phyloP scores from a whole-genome alignment of 345 rosid genomes.

The Brassica nigra region DNA sequence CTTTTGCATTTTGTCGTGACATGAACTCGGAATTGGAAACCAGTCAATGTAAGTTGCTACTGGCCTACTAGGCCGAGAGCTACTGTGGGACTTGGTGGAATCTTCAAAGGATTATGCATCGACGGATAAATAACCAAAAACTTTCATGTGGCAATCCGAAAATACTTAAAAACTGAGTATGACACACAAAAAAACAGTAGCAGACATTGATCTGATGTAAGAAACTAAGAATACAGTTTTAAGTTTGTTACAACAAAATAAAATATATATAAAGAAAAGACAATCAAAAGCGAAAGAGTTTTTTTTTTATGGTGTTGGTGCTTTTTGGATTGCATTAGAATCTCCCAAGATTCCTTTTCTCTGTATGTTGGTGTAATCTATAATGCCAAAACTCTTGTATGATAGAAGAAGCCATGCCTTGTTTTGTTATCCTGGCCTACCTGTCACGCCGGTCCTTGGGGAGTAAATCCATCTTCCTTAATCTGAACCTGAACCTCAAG shows the following conservation, averaged over 20 bases:
- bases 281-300: background rate
- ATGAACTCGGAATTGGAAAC: background rate
- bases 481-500: conserved; percentile 68
- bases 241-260: background rate
- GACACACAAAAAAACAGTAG: background rate
- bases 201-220: background rate
- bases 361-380: conserved; percentile 17
- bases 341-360: background rate
- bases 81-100: too few relatives aligned
- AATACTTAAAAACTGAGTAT: too few relatives aligned
- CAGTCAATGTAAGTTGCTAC: too few relatives aligned
- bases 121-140: too few relatives aligned
- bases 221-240: background rate
- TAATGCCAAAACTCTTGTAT: conserved; percentile 36
- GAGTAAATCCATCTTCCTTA: conserved; percentile 72
- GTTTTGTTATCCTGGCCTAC: conserved; percentile 24
- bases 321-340: background rate
- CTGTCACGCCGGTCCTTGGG: conserved; percentile 80
- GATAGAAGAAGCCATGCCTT: conserved; percentile 19
- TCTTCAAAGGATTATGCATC: too few relatives aligned
- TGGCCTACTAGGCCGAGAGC: too few relatives aligned
- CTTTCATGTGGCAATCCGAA: too few relatives aligned
- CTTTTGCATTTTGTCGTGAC: background rate
- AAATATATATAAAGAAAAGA: background rate
- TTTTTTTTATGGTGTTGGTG: background rate